Base-by-base conservation (phyloP, 495 filamentous ascomycete genomes). In the Darksidea phi region DNA sequence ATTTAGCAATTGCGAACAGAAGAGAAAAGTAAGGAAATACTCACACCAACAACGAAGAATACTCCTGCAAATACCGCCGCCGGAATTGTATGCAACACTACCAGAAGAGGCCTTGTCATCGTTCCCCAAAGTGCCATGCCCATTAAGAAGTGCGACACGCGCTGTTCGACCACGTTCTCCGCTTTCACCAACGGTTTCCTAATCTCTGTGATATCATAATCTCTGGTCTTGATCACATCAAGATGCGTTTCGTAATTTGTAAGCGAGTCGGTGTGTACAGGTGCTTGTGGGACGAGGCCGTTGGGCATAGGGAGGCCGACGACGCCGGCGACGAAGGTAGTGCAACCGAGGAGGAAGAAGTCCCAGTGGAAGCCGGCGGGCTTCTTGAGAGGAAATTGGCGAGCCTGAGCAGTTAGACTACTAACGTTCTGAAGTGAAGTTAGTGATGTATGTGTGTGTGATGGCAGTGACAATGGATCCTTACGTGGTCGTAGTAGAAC, bases 401-500 rank as follows among this genome's bases (percentile, higher is more conserved):
- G 92, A 38, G 88, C 92, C 73, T 95, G 92, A 6, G 90, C 90
- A 49, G 91, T 94, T 48, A 96, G 83, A 17, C 88, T 89, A 0
- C 87, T 91, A 2, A 94, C 88, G 46, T 72, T 72, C 70, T 67
- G 42, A 32, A 10, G 10, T 32, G 10, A 48, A 3, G 24, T 45
- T 21, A 0, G 25, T 20, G 55, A 13, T 18, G 17, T 12, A 15
- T 87, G 36, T 21, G 15, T 59, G 67, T 12, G 5, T 13, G 8
- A 20, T 17, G 10, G 12, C 4, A 18, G 3, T 3, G n/a, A 23
- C 6, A 18, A 54, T 52, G 15, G 36, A 32, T 46, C 18, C 56
- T 13, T 59, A 70, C 69, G 67, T 96, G 91, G 70, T 96, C 91
- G 71, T 91, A 95, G 71, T 89, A 95, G 71, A 96, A 95, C 23